Evolutionary conservation across 352 stramenopile species (phyloP).

Genomic region (Phytopythium sindhum): DNA sequence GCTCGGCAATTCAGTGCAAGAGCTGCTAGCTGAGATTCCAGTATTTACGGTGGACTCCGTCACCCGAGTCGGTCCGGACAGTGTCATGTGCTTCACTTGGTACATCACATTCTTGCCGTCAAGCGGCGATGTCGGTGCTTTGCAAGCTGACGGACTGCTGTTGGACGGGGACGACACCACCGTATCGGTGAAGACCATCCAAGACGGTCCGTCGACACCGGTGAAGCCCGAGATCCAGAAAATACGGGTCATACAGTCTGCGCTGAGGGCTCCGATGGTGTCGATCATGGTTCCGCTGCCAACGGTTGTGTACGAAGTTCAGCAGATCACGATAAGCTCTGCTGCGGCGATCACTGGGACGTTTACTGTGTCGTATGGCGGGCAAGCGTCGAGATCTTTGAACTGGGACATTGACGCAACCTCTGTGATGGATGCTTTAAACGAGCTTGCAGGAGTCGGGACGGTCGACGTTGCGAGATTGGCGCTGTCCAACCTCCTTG

Average conservation of each 20-base stretch:
- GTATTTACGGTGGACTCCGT: conserved; percentile 18
- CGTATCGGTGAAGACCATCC: conserved; percentile 19
- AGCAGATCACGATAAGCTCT: conserved; percentile 23
- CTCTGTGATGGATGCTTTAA: conserved; percentile 18
- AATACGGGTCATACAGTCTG: conserved; percentile 8
- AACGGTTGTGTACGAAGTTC: conserved; percentile 21
- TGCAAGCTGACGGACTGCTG: conserved; percentile 17
- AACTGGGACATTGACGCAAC: conserved; percentile 16
- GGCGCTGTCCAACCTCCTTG: conserved; percentile 4
- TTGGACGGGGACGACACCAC: conserved; percentile 17
- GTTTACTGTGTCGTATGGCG: conserved; percentile 24
- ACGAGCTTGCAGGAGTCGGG: conserved; percentile 14
- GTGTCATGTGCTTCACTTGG: conserved; percentile 33
- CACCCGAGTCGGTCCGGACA: conserved; percentile 25
- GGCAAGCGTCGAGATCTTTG: conserved; percentile 10
- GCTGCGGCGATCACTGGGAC: conserved; percentile 14
- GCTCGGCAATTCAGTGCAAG: conserved; percentile 20
- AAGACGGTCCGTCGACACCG: conserved; percentile 15
- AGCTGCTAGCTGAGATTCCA: conserved; percentile 24
- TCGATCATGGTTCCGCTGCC: conserved; percentile 13
- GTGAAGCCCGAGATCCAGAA: conserved; percentile 21
- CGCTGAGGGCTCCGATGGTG: conserved; percentile 7
- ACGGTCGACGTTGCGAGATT: conserved; percentile 14
- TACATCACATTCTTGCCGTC: conserved; percentile 30
- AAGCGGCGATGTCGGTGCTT: conserved; percentile 26